phyloP scores from a whole-genome alignment of 495 filamentous ascomycete species.

The Jackrogersella minutella region DNA sequence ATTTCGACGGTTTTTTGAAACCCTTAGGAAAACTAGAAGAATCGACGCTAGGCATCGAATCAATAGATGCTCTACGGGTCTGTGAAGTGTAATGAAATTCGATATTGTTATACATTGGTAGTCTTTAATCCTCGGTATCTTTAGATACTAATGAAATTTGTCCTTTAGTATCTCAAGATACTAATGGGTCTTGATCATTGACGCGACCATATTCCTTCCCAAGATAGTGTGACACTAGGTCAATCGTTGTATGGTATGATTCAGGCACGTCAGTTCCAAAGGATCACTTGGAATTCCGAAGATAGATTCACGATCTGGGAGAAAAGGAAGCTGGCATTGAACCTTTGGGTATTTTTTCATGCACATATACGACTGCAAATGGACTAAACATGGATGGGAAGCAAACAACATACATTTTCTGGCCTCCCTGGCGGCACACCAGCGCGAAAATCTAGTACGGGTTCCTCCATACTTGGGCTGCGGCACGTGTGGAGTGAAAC shows the following conservation, averaged over 20 bases:
- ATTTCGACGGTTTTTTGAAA: too few relatives aligned
- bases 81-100: too few relatives aligned
- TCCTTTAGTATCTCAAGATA: neutral
- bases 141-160: too few relatives aligned
- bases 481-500: neutral
- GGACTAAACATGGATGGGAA: neutral
- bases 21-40: too few relatives aligned
- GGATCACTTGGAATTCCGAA: neutral
- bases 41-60: too few relatives aligned
- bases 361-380: constrained; percentile 2
- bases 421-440: neutral
- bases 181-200: neutral
- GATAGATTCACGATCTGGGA: constrained; percentile 3
- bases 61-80: too few relatives aligned
- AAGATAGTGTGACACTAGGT: neutral
- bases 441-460: neutral
- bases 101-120: too few relatives aligned
- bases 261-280: neutral
- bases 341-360: constrained; percentile 4
- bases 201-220: neutral
- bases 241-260: neutral
- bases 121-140: too few relatives aligned
- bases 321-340: neutral
- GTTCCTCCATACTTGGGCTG: neutral
- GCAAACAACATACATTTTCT: neutral